These are phyloP conservation scores for Sherardia arvensis DNA, from an alignment of 257 asterid species.

Conservation along the genomic window DNA sequence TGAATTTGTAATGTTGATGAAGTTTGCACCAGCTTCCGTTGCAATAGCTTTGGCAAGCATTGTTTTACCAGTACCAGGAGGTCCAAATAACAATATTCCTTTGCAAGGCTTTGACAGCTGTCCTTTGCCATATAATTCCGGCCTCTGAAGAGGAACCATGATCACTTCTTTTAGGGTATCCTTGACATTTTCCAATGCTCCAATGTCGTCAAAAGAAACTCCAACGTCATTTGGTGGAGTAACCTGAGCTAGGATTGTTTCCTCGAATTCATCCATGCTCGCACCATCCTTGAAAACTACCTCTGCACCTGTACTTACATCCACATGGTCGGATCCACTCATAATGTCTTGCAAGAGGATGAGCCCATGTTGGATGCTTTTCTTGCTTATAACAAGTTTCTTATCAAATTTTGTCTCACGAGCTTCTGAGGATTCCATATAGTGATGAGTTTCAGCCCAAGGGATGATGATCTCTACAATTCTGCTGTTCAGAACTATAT, in stretches of 20 bases:
- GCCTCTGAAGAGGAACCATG: constrained; percentile 82
- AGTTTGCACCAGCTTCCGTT: constrained; percentile 85
- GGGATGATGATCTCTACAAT: constrained; percentile 62
- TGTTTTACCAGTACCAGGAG: constrained; percentile 87
- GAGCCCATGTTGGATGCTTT: constrained; percentile 65
- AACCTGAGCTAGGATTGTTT: constrained; percentile 64
- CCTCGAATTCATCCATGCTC: constrained; percentile 75
- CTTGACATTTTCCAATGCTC: constrained; percentile 82
- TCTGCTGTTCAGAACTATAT: constrained; percentile 69
- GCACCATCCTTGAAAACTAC: constrained; percentile 78
- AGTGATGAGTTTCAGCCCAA: constrained; percentile 82
- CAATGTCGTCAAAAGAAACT: constrained; percentile 78
- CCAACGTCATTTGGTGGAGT: constrained; percentile 82
- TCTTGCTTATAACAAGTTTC: constrained; percentile 47
- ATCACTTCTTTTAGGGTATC: constrained; percentile 87
- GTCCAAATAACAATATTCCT: constrained; percentile 89
- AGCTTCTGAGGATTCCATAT: constrained; percentile 50
- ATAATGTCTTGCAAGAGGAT: constrained; percentile 52
- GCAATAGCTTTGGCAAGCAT: constrained; percentile 97
- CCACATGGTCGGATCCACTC: constrained; percentile 64
- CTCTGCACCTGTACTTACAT: constrained; percentile 24
- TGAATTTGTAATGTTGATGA: constrained; percentile 75
- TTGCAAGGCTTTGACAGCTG: constrained; percentile 23
- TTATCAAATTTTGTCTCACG: constrained; percentile 20
- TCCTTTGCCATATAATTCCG: constrained; percentile 77